phyloP scores from a whole-genome alignment of 192 early-diverging fungal species.

The Lunasporangiospora selenospora region DNA sequence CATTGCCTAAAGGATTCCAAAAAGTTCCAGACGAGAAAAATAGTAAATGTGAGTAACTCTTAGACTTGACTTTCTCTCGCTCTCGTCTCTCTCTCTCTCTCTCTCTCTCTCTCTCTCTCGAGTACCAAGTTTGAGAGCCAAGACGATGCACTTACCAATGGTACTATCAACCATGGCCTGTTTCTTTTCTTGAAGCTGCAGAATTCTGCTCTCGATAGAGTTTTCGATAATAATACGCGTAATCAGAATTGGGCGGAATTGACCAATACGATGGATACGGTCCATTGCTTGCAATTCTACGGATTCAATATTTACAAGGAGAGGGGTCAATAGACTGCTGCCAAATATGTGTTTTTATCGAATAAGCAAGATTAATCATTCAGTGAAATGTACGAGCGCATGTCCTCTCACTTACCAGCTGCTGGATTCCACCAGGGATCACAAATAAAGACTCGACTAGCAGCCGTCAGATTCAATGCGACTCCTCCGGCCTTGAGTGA shows the following conservation, averaged over 20 bases:
- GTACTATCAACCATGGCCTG: constrained; percentile 87
- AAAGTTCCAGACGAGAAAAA: not conserved
- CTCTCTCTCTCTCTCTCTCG: no score
- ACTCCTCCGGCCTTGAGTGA: constrained; percentile 93
- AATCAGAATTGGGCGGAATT: constrained; percentile 88
- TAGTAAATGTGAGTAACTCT: not conserved
- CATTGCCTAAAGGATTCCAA: constrained; percentile 45
- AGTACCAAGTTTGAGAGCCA: no score
- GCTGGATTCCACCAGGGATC: constrained; percentile 71
- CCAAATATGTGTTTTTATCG: no score
- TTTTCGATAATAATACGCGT: constrained; percentile 92
- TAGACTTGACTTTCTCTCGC: not conserved
- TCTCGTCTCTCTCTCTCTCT: not conserved
- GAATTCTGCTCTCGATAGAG: constrained; percentile 89
- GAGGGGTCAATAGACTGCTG: no score
- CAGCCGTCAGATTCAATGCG: constrained; percentile 92
- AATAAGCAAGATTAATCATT: not conserved
- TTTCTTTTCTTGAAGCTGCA: constrained; percentile 95
- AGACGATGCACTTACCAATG: constrained; percentile 63
- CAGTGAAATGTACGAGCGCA: not conserved
- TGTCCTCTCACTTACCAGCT: constrained; percentile 15
- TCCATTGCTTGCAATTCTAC: constrained; percentile 93
- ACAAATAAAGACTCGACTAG: constrained; percentile 80
- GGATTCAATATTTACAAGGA: not conserved
- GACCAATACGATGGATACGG: constrained; percentile 93